Percentiles rank a stretch among this genome's conserved stretches.
phyloP scores from a whole-genome alignment of 139 green algal species.

The Micromonas commoda region DNA sequence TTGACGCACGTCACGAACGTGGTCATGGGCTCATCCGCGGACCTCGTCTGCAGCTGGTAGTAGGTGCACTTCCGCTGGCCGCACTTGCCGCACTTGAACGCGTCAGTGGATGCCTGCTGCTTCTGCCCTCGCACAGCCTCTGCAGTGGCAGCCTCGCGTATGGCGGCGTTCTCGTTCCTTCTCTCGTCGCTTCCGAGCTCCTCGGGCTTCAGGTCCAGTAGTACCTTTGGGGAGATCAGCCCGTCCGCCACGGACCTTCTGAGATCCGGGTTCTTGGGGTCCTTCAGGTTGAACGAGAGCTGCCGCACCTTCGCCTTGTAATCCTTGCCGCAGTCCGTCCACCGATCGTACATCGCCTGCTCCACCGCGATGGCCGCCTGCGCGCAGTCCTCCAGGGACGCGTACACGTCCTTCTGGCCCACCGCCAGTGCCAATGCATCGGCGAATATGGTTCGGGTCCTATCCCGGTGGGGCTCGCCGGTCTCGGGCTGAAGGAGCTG shows the following conservation, averaged over 20 bases:
- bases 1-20: conserved; percentile 59
- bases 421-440: not conserved
- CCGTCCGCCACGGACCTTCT: conserved; percentile 46
- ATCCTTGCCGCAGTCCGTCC: conserved; percentile 37
- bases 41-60: conserved; percentile 71
- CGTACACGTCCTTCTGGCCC: not conserved
- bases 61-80: conserved; percentile 74
- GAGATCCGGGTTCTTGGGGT: conserved; percentile 56
- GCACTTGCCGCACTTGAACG: conserved; percentile 93
- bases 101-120: conserved; percentile 77
- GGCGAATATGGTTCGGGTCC: not conserved
- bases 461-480: not conserved
- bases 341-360: conserved; percentile 6
- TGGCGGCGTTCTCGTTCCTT: conserved; percentile 66
- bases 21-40: conserved; percentile 67
- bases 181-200: conserved; percentile 79
- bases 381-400: not conserved
- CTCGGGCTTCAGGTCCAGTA: conserved; percentile 75
- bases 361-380: not conserved
- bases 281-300: conserved; percentile 94
- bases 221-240: conserved; percentile 45
- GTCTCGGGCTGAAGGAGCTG: not conserved
- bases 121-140: conserved; percentile 58
- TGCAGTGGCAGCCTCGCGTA: conserved; percentile 70
- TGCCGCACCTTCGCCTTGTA: conserved; percentile 90